Conservation (phyloP, 2,329 filamentous ascomycete genomes). For the Diaporthe caulivora region DNA sequence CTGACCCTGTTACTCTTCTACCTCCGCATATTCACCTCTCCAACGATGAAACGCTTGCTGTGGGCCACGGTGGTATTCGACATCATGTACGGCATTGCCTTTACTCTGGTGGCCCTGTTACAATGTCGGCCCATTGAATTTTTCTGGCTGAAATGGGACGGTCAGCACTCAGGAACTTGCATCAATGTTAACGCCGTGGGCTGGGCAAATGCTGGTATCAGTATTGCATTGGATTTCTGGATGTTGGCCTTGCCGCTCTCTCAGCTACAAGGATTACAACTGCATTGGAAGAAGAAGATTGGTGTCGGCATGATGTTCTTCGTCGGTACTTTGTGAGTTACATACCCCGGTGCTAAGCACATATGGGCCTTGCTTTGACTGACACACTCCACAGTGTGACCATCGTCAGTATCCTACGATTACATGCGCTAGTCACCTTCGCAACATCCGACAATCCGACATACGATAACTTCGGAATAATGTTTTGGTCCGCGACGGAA, state of each 20-base stretch:
- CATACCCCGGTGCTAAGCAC: constrained; percentile 24
- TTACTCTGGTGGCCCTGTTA: constrained; percentile 50
- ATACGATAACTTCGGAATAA: constrained; percentile 47
- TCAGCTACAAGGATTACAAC: constrained; percentile 50
- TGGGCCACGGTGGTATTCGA: constrained; percentile 27
- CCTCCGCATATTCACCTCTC: constrained; percentile 31
- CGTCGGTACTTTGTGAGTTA: constrained; percentile 53
- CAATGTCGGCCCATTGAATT: constrained; percentile 55
- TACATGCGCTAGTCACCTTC: constrained; percentile 46
- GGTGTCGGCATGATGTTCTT: constrained; percentile 58
- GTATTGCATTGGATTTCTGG: constrained; percentile 57
- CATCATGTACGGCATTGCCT: constrained; percentile 44
- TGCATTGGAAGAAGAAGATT: constrained; percentile 57
- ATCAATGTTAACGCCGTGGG: constrained; percentile 54
- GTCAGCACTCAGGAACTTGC: constrained; percentile 54
- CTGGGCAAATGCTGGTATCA: constrained; percentile 57
- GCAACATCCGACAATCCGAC: constrained; percentile 48
- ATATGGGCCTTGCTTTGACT: not conserved
- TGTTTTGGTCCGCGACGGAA: constrained; percentile 50
- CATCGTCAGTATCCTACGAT: constrained; percentile 49
- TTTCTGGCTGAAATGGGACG: constrained; percentile 58
- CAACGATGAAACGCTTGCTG: constrained; percentile 28
- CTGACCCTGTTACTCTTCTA: constrained; percentile 36
- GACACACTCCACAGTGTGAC: constrained; percentile 43
- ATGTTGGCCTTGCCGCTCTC: constrained; percentile 57